phyloP scores from a whole-genome alignment of 208 protist species.

The Leishmania guyanensis region DNA sequence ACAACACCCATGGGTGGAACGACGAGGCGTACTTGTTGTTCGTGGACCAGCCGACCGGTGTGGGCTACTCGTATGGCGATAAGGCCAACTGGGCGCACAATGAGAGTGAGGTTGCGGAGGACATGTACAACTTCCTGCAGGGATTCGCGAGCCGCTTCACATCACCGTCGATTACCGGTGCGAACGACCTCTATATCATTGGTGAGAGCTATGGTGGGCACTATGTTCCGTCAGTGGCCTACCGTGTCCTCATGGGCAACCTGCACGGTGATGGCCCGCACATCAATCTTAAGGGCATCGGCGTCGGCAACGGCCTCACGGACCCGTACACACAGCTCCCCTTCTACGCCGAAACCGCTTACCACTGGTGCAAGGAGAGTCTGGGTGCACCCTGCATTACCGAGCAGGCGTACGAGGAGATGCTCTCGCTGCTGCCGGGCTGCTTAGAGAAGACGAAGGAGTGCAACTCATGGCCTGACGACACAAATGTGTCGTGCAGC shows the following conservation, averaged over 20 bases:
- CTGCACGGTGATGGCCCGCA: constrained; percentile 26
- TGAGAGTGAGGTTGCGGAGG: constrained; percentile 70
- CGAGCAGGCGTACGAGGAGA: constrained; percentile 37
- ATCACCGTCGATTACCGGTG: constrained; percentile 45
- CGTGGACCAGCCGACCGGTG: constrained; percentile 90
- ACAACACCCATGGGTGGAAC: constrained; percentile 86
- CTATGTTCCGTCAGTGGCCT: constrained; percentile 62
- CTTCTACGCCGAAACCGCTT: constrained; percentile 59
- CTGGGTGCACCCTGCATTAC: constrained; percentile 57
- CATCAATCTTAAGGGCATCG: constrained; percentile 74
- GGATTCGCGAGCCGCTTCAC: constrained; percentile 61
- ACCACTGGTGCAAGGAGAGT: constrained; percentile 57
- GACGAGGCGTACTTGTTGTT: constrained; percentile 85
- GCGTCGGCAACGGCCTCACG: constrained; percentile 90
- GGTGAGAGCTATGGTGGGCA: constrained; percentile 89
- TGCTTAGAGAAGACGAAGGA: constrained; percentile 44
- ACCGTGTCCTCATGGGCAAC: constrained; percentile 54
- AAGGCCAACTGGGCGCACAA: constrained; percentile 62
- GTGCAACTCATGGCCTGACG: constrained; percentile 30
- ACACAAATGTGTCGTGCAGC: constrained; percentile 19
- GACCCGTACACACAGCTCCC: constrained; percentile 81
- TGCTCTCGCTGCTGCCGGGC: constrained; percentile 44
- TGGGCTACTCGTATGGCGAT: constrained; percentile 84
- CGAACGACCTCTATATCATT: constrained; percentile 79
- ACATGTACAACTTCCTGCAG: constrained; percentile 90